Conservation (phyloP, 140 eudicot genomes). For the Ambrosia hybrid region DNA sequence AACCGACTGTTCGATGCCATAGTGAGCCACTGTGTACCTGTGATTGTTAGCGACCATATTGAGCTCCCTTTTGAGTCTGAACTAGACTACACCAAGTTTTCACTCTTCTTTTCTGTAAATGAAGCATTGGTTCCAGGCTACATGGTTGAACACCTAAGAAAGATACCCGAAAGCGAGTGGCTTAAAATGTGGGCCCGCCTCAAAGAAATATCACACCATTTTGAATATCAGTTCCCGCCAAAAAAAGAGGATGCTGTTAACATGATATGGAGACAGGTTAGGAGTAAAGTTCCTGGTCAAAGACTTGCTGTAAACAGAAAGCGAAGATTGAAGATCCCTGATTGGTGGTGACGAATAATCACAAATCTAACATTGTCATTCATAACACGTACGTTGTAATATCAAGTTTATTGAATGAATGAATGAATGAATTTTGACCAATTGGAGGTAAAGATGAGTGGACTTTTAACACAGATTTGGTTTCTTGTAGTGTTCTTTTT, state of each 20-base stretch:
- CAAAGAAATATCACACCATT: constrained; percentile 65
- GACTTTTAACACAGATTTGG: neutral
- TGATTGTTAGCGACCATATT: constrained; percentile 78
- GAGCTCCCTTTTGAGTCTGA: constrained; percentile 94
- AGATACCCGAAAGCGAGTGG: constrained; percentile 66
- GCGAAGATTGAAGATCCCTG: constrained; percentile 72
- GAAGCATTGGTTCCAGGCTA: constrained; percentile 68
- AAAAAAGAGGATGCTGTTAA: constrained; percentile 83
- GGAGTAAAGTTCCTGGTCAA: constrained; percentile 67
- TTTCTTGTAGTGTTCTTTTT: neutral
- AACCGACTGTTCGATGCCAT: constrained; percentile 90
- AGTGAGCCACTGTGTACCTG: constrained; percentile 93
- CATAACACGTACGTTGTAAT: neutral
- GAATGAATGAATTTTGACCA: neutral
- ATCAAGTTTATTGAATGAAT: neutral
- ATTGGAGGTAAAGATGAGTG: neutral
- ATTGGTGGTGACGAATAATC: constrained; percentile 61
- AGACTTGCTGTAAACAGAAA: constrained; percentile 76
- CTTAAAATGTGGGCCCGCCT: constrained; percentile 70
- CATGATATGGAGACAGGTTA: constrained; percentile 91
- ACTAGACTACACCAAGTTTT: constrained; percentile 75
- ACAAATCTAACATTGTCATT: neutral
- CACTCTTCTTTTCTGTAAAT: constrained; percentile 65
- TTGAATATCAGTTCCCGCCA: constrained; percentile 83
- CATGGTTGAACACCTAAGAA: constrained; percentile 65